phyloP scores from a whole-genome alignment of 202 grass and related monocot genomes.

The Eragrostis tef region DNA sequence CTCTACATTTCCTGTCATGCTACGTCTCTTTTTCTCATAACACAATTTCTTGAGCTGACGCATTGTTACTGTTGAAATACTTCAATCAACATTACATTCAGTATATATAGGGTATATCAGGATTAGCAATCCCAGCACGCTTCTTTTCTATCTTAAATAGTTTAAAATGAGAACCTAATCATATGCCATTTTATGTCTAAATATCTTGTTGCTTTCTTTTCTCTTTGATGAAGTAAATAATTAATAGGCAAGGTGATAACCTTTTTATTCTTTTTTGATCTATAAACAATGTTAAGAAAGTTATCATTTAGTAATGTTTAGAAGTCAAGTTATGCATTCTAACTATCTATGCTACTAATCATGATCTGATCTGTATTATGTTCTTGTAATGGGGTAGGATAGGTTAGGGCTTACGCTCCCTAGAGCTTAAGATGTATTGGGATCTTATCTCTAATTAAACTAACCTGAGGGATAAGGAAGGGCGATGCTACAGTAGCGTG shows the following conservation, averaged over 20 bases:
- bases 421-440: no score
- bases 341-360: constrained; percentile 27
- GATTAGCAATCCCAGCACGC: not conserved
- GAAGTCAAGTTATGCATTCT: not conserved
- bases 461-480: no score
- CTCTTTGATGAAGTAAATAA: not conserved
- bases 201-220: not conserved
- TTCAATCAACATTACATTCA: constrained; percentile 19
- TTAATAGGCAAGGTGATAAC: not conserved
- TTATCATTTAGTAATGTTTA: constrained; percentile 15
- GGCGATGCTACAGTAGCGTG: no score
- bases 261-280: constrained; percentile 29
- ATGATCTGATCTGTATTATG: constrained; percentile 14
- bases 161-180: constrained; percentile 14
- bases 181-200: constrained; percentile 13
- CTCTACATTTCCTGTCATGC: not conserved
- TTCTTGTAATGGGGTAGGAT: not conserved
- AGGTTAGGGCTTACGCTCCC: no score
- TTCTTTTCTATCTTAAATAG: not conserved
- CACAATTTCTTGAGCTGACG: not conserved
- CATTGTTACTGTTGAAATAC: constrained; percentile 22
- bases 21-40: constrained; percentile 8
- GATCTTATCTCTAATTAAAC: no score
- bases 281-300: constrained; percentile 28
- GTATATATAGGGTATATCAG: not conserved